Evolutionary conservation across 257 asterid genomes (phyloP).

Genomic region (Cinchona pubescens): DNA sequence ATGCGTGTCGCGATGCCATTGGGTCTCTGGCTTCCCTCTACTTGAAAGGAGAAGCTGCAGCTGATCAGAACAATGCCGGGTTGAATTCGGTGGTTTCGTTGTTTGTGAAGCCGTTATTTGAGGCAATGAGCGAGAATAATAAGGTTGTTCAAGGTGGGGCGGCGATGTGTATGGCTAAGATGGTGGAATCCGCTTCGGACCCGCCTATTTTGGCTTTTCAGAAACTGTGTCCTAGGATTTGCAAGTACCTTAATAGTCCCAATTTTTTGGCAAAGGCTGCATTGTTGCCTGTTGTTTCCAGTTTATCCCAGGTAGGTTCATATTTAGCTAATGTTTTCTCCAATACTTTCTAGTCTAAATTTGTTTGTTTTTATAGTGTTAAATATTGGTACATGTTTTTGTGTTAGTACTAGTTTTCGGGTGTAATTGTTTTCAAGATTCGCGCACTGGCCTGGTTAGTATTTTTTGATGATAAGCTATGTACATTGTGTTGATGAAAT

Average conservation of each 20-base stretch:
- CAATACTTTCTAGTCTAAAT: neutral
- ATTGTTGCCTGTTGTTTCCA: slow-evolving; percentile 75
- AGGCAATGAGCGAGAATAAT: slow-evolving; percentile 86
- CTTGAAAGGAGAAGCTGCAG: slow-evolving; percentile 55
- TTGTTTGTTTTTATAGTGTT: neutral
- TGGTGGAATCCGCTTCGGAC: slow-evolving; percentile 75
- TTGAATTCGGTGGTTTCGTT: slow-evolving; percentile 63
- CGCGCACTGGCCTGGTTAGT: neutral
- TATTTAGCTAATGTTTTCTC: slow-evolving; percentile 11
- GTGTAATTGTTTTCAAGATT: neutral
- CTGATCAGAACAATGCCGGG: slow-evolving; percentile 32
- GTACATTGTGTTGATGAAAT: neutral
- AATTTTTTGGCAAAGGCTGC: slow-evolving; percentile 91
- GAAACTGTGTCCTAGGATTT: slow-evolving; percentile 83
- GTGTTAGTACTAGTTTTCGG: neutral
- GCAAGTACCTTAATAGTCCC: slow-evolving; percentile 70
- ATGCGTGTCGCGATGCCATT: slow-evolving; percentile 83
- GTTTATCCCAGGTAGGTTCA: slow-evolving; percentile 75
- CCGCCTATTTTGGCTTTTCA: slow-evolving; percentile 64
- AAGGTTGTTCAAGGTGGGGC: slow-evolving; percentile 92
- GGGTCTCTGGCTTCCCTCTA: slow-evolving; percentile 74
- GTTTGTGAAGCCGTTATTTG: slow-evolving; percentile 88
- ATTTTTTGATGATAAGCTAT: neutral
- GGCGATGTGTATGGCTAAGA: slow-evolving; percentile 77
- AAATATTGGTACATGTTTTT: neutral